phyloP scores from a whole-genome alignment of 2,329 filamentous ascomycete genomes.

The Scopulariopsis brevicaulis region DNA sequence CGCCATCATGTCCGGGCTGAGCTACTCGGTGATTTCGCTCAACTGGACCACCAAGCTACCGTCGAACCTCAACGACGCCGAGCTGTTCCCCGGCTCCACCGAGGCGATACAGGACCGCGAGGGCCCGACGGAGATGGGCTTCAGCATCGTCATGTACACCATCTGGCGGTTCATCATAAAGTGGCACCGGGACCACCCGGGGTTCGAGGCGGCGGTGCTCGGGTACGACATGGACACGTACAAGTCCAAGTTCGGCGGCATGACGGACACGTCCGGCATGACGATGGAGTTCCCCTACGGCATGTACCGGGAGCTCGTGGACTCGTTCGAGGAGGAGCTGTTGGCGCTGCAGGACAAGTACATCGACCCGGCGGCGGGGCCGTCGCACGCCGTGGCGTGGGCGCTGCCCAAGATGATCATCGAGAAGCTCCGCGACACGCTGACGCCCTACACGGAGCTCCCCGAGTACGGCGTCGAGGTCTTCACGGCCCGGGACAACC shows the following conservation, averaged over 20 bases:
- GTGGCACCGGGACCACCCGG: slow-evolving; percentile 24
- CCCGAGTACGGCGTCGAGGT: slow-evolving; percentile 39
- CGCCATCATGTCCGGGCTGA: slow-evolving; percentile 45
- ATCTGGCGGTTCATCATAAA: slow-evolving; percentile 35
- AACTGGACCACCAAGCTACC: slow-evolving; percentile 45
- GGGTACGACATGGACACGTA: slow-evolving; percentile 24
- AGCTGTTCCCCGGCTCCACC: slow-evolving; percentile 40
- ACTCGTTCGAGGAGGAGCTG: slow-evolving; percentile 29
- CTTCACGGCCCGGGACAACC: slow-evolving; percentile 34
- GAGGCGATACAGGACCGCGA: slow-evolving; percentile 38
- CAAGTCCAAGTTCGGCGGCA: slow-evolving; percentile 12
- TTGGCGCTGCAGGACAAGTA: slow-evolving; percentile 34
- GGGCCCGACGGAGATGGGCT: slow-evolving; percentile 51
- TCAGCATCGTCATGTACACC: slow-evolving; percentile 37
- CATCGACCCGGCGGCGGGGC: slow-evolving; percentile 38
- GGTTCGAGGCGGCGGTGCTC: slow-evolving; percentile 37
- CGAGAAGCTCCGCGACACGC: slow-evolving; percentile 34
- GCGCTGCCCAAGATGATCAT: slow-evolving; percentile 33
- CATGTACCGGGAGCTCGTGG: slow-evolving; percentile 18
- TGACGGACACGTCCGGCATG: not conserved
- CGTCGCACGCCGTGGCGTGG: slow-evolving; percentile 38
- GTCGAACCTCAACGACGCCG: slow-evolving; percentile 46
- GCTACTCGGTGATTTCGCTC: slow-evolving; percentile 36
- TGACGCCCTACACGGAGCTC: slow-evolving; percentile 32
- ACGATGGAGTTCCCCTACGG: slow-evolving; percentile 8